These are phyloP conservation scores for Aspergillus sp. DNA, from an alignment of 2,329 filamentous ascomycete genomes.

Conservation along the genomic window DNA sequence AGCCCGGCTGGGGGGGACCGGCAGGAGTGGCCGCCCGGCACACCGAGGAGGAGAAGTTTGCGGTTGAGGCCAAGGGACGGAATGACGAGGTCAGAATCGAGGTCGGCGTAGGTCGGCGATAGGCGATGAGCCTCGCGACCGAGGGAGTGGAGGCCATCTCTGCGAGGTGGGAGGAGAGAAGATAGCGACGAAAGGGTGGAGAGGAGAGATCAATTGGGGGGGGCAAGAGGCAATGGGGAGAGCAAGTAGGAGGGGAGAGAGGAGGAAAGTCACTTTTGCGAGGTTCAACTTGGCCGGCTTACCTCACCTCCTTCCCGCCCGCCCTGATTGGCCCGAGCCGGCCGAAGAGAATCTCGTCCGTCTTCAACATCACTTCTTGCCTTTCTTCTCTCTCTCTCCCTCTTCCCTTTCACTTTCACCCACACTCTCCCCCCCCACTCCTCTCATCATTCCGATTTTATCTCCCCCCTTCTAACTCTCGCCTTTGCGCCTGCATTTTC, in stretches of 20 bases:
- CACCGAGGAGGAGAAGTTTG: constrained; percentile 64
- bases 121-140: constrained; percentile 45
- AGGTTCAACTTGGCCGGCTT: constrained; percentile 30
- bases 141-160: constrained; percentile 45
- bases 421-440: constrained; percentile 3
- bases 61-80: constrained; percentile 47
- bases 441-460: constrained; percentile 1
- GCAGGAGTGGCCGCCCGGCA: constrained; percentile 64
- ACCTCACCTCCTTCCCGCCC: constrained; percentile 42
- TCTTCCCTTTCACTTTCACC: constrained; percentile 8
- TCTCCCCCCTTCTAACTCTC: constrained; percentile 7
- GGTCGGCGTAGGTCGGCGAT: constrained; percentile 34
- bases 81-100: constrained; percentile 31
- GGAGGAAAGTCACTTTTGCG: constrained; percentile 26
- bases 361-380: constrained; percentile 20
- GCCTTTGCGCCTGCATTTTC: constrained; percentile 8
- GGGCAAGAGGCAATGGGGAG: constrained; percentile 1
- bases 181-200: constrained; percentile 8
- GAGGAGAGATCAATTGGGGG: constrained; percentile 7
- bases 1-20: constrained; percentile 76
- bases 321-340: constrained; percentile 40
- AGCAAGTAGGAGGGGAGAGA: constrained; percentile 13
- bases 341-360: constrained; percentile 23
- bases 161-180: constrained; percentile 12
- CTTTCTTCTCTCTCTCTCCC: constrained; percentile 20